These are phyloP conservation scores for Pezicula radicicola DNA, from an alignment of 2,329 filamentous ascomycete species.

Conservation along the genomic window DNA sequence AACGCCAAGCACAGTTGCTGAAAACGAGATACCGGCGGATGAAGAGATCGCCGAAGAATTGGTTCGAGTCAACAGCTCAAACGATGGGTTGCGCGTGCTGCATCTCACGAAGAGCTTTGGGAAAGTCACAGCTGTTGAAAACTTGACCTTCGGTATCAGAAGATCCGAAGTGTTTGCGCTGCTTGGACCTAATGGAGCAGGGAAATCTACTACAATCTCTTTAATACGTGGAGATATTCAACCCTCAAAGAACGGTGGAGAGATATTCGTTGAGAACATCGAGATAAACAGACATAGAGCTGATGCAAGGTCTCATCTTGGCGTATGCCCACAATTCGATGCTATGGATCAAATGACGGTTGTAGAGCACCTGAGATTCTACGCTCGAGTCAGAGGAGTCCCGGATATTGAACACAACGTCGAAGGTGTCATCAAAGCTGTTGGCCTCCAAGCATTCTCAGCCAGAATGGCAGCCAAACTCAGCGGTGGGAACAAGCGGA, in stretches of 20 bases:
- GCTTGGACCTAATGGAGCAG: slow-evolving; percentile 86
- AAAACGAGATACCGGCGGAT: slow-evolving; percentile 13
- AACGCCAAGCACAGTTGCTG: slow-evolving; percentile 6
- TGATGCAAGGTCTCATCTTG: slow-evolving; percentile 71
- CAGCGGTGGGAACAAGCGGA: slow-evolving; percentile 91
- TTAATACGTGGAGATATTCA: slow-evolving; percentile 85
- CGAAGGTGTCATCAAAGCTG: slow-evolving; percentile 71
- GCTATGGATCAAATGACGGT: slow-evolving; percentile 92
- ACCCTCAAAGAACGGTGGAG: slow-evolving; percentile 65
- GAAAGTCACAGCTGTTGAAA: slow-evolving; percentile 76
- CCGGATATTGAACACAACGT: slow-evolving; percentile 75
- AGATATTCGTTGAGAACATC: slow-evolving; percentile 75
- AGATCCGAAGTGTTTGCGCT: slow-evolving; percentile 84
- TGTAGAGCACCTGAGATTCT: slow-evolving; percentile 81
- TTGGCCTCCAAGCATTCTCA: slow-evolving; percentile 70
- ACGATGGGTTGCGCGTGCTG: slow-evolving; percentile 61
- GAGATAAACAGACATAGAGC: slow-evolving; percentile 72
- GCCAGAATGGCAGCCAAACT: slow-evolving; percentile 75
- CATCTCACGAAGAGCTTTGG: slow-evolving; percentile 80
- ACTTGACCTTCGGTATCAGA: slow-evolving; percentile 79
- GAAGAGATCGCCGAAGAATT: slow-evolving; percentile 64
- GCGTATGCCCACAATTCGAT: slow-evolving; percentile 88
- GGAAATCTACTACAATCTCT: slow-evolving; percentile 87
- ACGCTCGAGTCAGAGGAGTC: slow-evolving; percentile 80
- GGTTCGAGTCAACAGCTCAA: slow-evolving; percentile 53